Evolutionary conservation across 2,329 filamentous ascomycete genomes (phyloP), one percentile per base, ranked within the genome.

Genomic region (Stemphylium lycopersici): DNA sequence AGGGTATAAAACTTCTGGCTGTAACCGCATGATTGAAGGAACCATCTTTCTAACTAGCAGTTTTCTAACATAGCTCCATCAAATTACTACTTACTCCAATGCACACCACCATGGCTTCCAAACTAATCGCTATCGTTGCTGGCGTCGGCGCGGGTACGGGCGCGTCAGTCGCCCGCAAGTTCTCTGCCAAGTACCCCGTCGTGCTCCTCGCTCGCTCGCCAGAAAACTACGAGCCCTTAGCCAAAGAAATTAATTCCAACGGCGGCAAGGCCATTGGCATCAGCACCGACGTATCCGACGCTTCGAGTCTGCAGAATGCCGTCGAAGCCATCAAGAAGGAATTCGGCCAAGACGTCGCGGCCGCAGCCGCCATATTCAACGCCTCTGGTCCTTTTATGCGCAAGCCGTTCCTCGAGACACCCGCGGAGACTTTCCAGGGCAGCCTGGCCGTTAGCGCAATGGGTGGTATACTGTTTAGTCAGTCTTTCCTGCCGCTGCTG

Each of bases 391-490:
- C 77, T 2, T 86, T 87, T 53, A 74, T 80, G 24, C 76, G 84
- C 44, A 87, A 87, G 69, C 81, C 84, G 0, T 83, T 89, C 56
- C 74, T 89, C 8, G 86, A 87, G 53, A 72, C 87, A 54, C 83
- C 80, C 0, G 80, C 84, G 47, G 78, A 83, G 32, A 84, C 87
- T 24, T 87, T 87, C 65, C 71, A 75, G 32, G 73, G 71, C 11
- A 80, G 80, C 2, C 80, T 80, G 52, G 76, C 80, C 24, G 80
- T 81, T 8, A 70, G 63, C 31, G 68, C 66, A 6, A 81, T 81
- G 32, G 91, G 90, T 11, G 88, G 89, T 24, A 91, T 91, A 73
- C 77, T 87, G 65, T 96, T 96, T 73, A 86, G 90, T 0, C 87
- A 93, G 72, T 80, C 82, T 2, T 79, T 84, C 0, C 77, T 96